Evolutionary conservation across 2,329 filamentous ascomycete genomes (phyloP).

Genomic region (Pseudophaeomoniella oleicola): DNA sequence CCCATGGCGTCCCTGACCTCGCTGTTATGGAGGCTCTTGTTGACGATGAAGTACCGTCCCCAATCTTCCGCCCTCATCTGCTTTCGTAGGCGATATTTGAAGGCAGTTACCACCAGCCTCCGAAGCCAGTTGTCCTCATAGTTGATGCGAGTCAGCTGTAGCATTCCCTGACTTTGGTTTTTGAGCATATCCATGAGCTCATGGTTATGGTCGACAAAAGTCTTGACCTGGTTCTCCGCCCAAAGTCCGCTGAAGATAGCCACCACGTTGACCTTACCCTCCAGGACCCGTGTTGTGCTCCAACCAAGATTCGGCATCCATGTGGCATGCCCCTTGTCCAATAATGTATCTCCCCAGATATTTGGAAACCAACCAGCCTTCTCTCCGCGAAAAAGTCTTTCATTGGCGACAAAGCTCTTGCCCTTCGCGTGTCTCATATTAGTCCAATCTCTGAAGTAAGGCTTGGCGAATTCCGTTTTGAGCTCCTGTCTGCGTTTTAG

Average conservation of each 20-base stretch:
- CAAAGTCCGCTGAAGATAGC: constrained; percentile 70
- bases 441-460: constrained; percentile 92
- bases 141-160: constrained; percentile 77
- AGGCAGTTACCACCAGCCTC: constrained; percentile 40
- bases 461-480: constrained; percentile 65
- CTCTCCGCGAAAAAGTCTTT: constrained; percentile 69
- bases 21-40: constrained; percentile 38
- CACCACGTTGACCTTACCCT: constrained; percentile 63
- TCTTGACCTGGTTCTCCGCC: constrained; percentile 67
- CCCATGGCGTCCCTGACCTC: constrained; percentile 45
- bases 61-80: constrained; percentile 36
- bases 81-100: constrained; percentile 34
- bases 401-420: constrained; percentile 80
- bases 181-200: constrained; percentile 50
- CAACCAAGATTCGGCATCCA: constrained; percentile 35
- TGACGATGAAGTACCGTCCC: constrained; percentile 44
- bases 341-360: constrained; percentile 63
- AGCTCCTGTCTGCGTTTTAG: constrained; percentile 60
- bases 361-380: constrained; percentile 89
- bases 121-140: constrained; percentile 65
- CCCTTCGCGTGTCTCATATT: constrained; percentile 71
- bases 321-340: constrained; percentile 14
- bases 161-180: constrained; percentile 31
- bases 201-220: constrained; percentile 60
- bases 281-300: constrained; percentile 63